Base-by-base conservation (phyloP, 2,329 filamentous ascomycete species). In the Aotearoamyces nothofagi region DNA sequence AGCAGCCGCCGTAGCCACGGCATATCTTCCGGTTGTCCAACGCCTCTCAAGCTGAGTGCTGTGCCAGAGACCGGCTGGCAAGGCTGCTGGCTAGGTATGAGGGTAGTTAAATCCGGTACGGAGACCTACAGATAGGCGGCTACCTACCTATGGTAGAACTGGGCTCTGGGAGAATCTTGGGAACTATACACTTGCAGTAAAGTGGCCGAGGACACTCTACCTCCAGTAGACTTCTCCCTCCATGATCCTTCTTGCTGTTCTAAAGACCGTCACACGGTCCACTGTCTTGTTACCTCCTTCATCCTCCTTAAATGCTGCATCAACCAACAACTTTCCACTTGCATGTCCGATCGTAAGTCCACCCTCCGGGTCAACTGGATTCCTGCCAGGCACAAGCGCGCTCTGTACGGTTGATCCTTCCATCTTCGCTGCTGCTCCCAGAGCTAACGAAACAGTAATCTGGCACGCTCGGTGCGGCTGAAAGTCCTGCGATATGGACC, bases 381-480 rank as follows among this genome's bases (percentile, higher is more conserved):
- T 46, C 7, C 47, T 37, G n/a, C 19, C 19, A 22, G 8, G 8
- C 19, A 22, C n/a, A n/a, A n/a, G n/a, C n/a, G n/a, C n/a, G n/a
- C n/a, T 22, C 11, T 49, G 33, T 1, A 57, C 54, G 4, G 56
- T 50, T 1, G 52, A 56, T 2, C 58, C 55, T 7, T 49, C 34
- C 4, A 67, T 43, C 29, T 57, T 56, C 7, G 60, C 57, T 11
- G 65, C 60, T 3, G 61, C 52, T 13, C 57, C 58, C 19, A 60
- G 33, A 9, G 57, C 54, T 35, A 71, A 47, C 0, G 63, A 63
- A 10, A 69, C 56, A 0, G 66, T 71, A 30, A 69, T 55, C 1
- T 66, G 67, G 3, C 67, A 55, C 6, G 66, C 66, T 36, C 58
- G 61, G 46, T 71, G 66, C 4, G 64, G 63, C 35, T 69, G 63